These are phyloP conservation scores for Plasmodium ovale DNA, from an alignment of 169 alveolate species.

Conservation along the genomic window DNA sequence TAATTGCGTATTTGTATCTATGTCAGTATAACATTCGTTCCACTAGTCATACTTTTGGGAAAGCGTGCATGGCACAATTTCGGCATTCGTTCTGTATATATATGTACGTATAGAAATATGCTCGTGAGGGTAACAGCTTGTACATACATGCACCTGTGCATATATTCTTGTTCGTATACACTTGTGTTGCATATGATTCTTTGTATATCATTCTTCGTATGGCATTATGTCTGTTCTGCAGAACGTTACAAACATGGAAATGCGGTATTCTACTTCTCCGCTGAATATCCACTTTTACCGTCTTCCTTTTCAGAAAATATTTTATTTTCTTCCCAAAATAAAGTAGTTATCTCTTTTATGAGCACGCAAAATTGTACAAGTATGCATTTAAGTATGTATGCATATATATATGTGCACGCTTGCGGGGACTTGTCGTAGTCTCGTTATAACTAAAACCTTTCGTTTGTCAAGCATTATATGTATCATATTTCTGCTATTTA, in stretches of 20 bases:
- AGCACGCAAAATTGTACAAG: background rate
- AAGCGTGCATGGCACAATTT: background rate
- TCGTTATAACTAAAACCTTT: conserved; percentile 2
- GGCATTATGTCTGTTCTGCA: too few relatives aligned
- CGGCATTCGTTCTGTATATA: background rate
- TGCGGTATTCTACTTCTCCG: background rate
- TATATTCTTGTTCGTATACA: too few relatives aligned
- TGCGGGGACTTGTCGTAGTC: conserved; percentile 1
- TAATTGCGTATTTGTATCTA: background rate
- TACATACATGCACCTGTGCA: too few relatives aligned
- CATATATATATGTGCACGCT: conserved; percentile 3
- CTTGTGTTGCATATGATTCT: too few relatives aligned
- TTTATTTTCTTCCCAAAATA: background rate
- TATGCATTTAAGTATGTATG: background rate
- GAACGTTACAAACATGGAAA: too few relatives aligned
- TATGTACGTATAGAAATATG: too few relatives aligned
- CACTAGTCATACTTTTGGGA: background rate
- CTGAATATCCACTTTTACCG: background rate
- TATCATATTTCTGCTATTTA: background rate
- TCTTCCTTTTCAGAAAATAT: conserved; percentile 2
- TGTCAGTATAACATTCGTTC: background rate
- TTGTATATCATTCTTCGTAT: too few relatives aligned
- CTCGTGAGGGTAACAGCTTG: background rate
- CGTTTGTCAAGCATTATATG: conserved; percentile 16
- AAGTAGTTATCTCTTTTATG: conserved; percentile 5